Evolutionary conservation across 108 stramenopile species (phyloP), one percentile per base, ranked within the genome.

Genomic region (Skeletonema menzelii): DNA sequence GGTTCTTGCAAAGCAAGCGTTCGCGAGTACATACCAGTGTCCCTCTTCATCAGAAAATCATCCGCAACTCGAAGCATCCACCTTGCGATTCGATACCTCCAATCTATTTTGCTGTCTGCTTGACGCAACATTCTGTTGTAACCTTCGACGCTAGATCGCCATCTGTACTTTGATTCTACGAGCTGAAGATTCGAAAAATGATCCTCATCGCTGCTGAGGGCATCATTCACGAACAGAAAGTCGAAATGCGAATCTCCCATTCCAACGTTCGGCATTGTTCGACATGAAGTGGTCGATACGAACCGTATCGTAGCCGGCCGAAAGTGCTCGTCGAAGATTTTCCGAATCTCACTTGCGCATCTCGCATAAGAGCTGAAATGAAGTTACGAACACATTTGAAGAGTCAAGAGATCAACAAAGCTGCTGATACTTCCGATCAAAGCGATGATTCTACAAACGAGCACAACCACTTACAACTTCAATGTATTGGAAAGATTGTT

Each of bases 361-460:
- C n/a, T n/a, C 64, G 93, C n/a, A 91, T 94, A 31, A 78, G 90
- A n/a, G 93, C 93, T 14, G 93, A 94, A 74, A 78, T 85, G 31
- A 88, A 87, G 61, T 64, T 94, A 34, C 87, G 93, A 11, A 69
- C 84, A 1, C 77, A 74, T 5, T 76, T 88, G 24, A 84, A 87
- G 42, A 63, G 80, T n/a, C 31, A 30, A 20, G 56, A 38, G 17
- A 28, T 37, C 28, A 56, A 67, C 40, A 56, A 11, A 5, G 56
- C 15, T 38, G 17, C 28, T 11, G 26, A 61, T 60, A 63, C n/a
- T 42, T 3, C 61, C n/a, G 37, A 49, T 15, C 57, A 67, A 8
- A 24, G 12, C 26, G 66, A 59, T 17, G 42, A 22, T 35, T 8
- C n/a, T 35, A 10, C 30, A 57, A 63, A 20, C 46, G 11, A 7